A percentile compares a stretch with the other conserved stretches of the same genome.
Conservation (phyloP, 805 yeast species). For the Candida stauntonica region DNA sequence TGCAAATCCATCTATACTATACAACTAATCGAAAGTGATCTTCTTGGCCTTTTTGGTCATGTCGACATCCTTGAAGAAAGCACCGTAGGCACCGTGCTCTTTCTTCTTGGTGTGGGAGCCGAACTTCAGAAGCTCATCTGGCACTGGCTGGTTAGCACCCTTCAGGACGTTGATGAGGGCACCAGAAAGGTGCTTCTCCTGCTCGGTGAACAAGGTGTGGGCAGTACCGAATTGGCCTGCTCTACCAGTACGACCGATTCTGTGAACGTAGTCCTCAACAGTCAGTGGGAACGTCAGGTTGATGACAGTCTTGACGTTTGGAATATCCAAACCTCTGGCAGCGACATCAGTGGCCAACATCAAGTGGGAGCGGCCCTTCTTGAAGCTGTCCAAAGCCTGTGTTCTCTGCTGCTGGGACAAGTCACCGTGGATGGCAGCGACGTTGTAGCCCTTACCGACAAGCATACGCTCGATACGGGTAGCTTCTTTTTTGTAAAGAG, state of each 20-base stretch:
- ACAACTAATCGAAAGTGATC: conserved; percentile 65
- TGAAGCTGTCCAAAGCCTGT: conserved; percentile 78
- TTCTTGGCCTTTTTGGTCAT: conserved; percentile 81
- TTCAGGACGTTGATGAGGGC: conserved; percentile 87
- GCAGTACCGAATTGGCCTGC: conserved; percentile 96
- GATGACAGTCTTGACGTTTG: conserved; percentile 92
- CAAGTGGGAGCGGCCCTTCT: conserved; percentile 68
- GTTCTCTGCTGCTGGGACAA: conserved; percentile 90
- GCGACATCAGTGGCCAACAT: conserved; percentile 97
- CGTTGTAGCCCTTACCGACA: conserved; percentile 65
- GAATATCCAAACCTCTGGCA: conserved; percentile 96
- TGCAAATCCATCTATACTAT: no score
- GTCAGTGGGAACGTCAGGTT: conserved; percentile 95
- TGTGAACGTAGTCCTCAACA: conserved; percentile 93
- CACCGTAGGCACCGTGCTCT: conserved; percentile 97
- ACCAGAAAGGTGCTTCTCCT: conserved; percentile 94
- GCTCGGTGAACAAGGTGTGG: conserved; percentile 92
- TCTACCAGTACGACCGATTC: conserved; percentile 97
- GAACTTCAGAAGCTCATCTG: conserved; percentile 88
- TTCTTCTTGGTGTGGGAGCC: conserved; percentile 98
- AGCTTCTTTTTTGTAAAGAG: conserved; percentile 95
- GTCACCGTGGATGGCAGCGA: conserved; percentile 96
- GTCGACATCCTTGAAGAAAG: conserved; percentile 92
- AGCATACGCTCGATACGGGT: conserved; percentile 79
- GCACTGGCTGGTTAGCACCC: conserved; percentile 94